Conservation (phyloP, 495 filamentous ascomycete genomes). For the Bryoglossum gracile region DNA sequence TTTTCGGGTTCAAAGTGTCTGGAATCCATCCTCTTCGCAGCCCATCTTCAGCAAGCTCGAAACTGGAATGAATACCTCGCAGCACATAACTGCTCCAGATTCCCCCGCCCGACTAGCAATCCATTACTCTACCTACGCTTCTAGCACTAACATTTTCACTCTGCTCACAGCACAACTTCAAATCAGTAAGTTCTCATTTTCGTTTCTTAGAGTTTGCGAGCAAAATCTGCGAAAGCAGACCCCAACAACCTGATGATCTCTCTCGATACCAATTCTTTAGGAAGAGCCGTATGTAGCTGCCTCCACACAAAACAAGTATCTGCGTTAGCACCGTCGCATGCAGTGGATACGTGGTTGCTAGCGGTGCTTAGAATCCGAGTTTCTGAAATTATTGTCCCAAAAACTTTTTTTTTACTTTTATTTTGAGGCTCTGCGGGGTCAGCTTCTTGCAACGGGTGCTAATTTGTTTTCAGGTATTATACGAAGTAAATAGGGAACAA, state of each 20-base stretch:
- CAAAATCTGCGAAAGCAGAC: neutral
- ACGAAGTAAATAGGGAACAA: too few species aligned
- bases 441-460: too few species aligned
- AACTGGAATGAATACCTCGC: too few species aligned
- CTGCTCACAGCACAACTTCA: neutral
- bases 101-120: neutral
- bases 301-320: conserved; percentile 6
- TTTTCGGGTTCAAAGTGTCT: too few species aligned
- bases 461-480: too few species aligned
- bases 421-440: too few species aligned
- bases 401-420: too few species aligned
- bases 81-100: too few species aligned
- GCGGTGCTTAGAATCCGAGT: conserved; percentile 29
- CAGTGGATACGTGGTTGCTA: conserved; percentile 17
- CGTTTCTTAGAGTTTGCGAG: neutral
- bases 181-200: neutral
- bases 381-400: conserved; percentile 20
- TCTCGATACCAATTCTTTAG: conserved; percentile 27
- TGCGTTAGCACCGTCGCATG: conserved; percentile 13
- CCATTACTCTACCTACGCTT: neutral
- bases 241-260: conserved; percentile 26
- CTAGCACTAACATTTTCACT: neutral
- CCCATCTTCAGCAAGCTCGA: too few species aligned
- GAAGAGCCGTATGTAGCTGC: conserved; percentile 31
- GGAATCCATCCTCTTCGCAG: too few species aligned